Evolutionary conservation across 2,329 filamentous ascomycete genomes (phyloP).

Genomic region (Penicillium glabrum): DNA sequence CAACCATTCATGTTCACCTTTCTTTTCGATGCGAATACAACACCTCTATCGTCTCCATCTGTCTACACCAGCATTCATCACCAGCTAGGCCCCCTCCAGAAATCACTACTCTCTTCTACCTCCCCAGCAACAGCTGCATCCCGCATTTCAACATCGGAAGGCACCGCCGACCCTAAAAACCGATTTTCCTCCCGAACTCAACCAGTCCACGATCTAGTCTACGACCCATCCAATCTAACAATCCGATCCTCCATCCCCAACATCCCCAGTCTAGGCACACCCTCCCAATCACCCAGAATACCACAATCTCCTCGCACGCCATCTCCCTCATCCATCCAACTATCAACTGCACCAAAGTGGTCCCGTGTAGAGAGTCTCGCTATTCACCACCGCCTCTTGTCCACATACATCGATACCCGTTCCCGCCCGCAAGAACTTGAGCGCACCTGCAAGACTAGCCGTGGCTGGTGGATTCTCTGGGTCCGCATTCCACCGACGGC

Average conservation of each 20-base stretch:
- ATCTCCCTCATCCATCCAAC: constrained; percentile 61
- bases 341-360: constrained; percentile 36
- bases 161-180: constrained; percentile 33
- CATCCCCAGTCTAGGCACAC: constrained; percentile 56
- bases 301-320: constrained; percentile 41
- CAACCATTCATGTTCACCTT: constrained; percentile 55
- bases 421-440: constrained; percentile 53
- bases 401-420: constrained; percentile 55
- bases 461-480: constrained; percentile 70
- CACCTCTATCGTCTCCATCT: constrained; percentile 40
- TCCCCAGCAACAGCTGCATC: constrained; percentile 42
- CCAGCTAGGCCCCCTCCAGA: constrained; percentile 50
- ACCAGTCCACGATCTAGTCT: constrained; percentile 61
- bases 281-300: constrained; percentile 15
- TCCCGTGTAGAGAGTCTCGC: constrained; percentile 61
- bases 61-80: constrained; percentile 52
- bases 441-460: constrained; percentile 61
- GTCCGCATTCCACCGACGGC: constrained; percentile 48
- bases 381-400: constrained; percentile 61
- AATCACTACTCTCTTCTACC: constrained; percentile 47
- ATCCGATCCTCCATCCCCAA: constrained; percentile 64
- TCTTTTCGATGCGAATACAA: constrained; percentile 46
- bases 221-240: constrained; percentile 58
- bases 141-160: constrained; percentile 36
- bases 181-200: constrained; percentile 30